Evolutionary conservation across 1,284 basidiomycete species (phyloP).

Genomic region (Chondrostereum purpureum): DNA sequence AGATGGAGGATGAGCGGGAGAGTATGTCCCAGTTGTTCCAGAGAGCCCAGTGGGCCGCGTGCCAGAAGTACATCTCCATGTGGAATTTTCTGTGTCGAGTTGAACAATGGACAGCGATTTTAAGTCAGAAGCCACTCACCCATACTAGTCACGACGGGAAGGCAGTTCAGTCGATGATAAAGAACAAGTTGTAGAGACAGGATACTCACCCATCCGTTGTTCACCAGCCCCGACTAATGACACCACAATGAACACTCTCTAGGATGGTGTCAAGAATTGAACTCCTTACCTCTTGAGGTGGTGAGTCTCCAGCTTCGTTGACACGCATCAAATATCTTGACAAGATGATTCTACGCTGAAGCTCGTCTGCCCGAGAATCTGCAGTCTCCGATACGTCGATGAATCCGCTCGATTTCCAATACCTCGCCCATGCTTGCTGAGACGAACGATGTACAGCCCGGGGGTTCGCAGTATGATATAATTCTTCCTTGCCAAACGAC

Average conservation of each 20-base stretch:
- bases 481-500: constrained; percentile 22
- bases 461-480: constrained; percentile 17
- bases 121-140: constrained; percentile 15
- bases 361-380: constrained; percentile 44
- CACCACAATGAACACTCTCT: constrained; percentile 7
- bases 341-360: constrained; percentile 50
- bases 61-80: constrained; percentile 61
- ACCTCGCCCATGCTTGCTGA: constrained; percentile 34
- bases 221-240: constrained; percentile 46
- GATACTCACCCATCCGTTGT: constrained; percentile 50
- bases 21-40: constrained; percentile 57
- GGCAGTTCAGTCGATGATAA: neutral
- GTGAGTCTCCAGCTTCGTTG: constrained; percentile 50
- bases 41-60: constrained; percentile 51
- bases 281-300: constrained; percentile 48
- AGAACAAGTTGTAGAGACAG: neutral
- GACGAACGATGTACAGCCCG: constrained; percentile 29
- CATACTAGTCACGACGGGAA: constrained; percentile 23
- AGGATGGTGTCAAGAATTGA: neutral
- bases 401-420: constrained; percentile 45
- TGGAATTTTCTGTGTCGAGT: constrained; percentile 40
- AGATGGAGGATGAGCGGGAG: constrained; percentile 34
- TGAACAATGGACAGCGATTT: neutral
- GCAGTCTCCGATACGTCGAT: constrained; percentile 47
- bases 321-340: constrained; percentile 53